Base-by-base conservation (phyloP, 306 rosid genomes). In the Vachellia pachyceras region DNA sequence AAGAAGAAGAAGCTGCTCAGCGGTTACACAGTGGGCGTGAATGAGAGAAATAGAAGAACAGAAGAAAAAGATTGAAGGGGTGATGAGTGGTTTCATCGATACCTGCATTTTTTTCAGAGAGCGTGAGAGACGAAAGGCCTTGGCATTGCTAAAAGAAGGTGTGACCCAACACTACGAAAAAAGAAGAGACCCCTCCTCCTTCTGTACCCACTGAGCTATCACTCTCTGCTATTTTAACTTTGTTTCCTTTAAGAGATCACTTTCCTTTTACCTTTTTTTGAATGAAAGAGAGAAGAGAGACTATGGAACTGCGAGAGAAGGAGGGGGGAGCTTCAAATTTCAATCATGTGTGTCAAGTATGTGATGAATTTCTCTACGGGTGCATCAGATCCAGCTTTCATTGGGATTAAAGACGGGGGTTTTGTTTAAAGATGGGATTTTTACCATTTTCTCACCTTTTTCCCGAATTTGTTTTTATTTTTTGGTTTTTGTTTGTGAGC, bases 311-410 rank as follows among this genome's bases (percentile, higher is more conserved):
- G 54, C 0, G n/a, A 4, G n/a, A 4, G 54, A 1, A n/a, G 0
- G 67, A 0, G 79, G 64, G 54, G 0, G 68, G 77, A 57, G 81
- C 79, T 7, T 37, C 81, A 84, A 84, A 44, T 44, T 72, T 29
- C 33, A 29, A 29, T 29, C 15, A 60, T 23, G 36, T 3, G 15
- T 10, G 36, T 11, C 6, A 4, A 10, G 36, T 10, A 13, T 5
- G 15, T 1, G 12, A 25, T 20, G 25, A 55, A n/a, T 55, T 7
- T 15, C 17, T 65, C 82, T 86, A 81, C 70, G 86, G 86, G 90
- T 77, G 77, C 69, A 84, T 84, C 85, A 88, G 89, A 88, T 85
- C 88, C 85, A 85, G 85, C 90, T 86, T 84, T 83, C 75, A 60
- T 73, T 75, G 60, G 33, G 74, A 84, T 68, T 75, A 69, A 84